phyloP scores from a whole-genome alignment of 2,329 filamentous ascomycete species.

The Cytospora paraplurivora region DNA sequence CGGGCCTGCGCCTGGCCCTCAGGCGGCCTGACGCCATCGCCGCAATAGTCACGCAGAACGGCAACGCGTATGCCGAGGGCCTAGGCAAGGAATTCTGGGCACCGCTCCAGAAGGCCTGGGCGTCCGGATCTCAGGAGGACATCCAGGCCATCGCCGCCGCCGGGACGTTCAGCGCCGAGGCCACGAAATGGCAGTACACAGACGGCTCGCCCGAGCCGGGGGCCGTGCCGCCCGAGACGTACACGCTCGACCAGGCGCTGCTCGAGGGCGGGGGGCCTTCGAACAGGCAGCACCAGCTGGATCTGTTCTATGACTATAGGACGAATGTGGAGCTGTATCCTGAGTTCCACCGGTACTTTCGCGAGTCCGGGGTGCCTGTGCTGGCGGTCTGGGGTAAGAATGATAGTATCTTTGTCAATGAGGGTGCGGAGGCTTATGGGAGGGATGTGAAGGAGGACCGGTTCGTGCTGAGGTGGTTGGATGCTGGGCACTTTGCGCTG shows the following conservation, averaged over 20 bases:
- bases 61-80: conserved; percentile 62
- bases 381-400: conserved; percentile 61
- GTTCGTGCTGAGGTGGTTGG: conserved; percentile 52
- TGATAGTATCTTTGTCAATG: conserved; percentile 52
- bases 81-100: conserved; percentile 54
- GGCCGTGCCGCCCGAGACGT: conserved; percentile 48
- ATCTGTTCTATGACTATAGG: conserved; percentile 59
- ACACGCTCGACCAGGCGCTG: conserved; percentile 54
- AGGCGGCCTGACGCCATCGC: conserved; percentile 48
- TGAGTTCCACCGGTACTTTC: conserved; percentile 57
- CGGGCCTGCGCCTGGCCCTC: conserved; percentile 55
- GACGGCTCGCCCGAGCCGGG: conserved; percentile 41
- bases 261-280: conserved; percentile 47
- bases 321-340: conserved; percentile 58
- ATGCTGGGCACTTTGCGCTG: conserved; percentile 59
- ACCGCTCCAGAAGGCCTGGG: conserved; percentile 50
- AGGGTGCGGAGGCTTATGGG: conserved; percentile 57
- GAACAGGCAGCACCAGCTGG: conserved; percentile 56
- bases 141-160: conserved; percentile 41
- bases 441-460: conserved; percentile 45
- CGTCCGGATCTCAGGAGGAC: conserved; percentile 37
- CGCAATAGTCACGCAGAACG: conserved; percentile 61
- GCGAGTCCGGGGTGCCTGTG: conserved; percentile 52
- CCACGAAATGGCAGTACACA: conserved; percentile 49
- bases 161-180: conserved; percentile 41